A percentile compares a stretch with the other conserved stretches of the same genome.
These are phyloP conservation scores for Pelargonium myrrhifolium DNA, from an alignment of 441 rosid species.

Conservation along the genomic window DNA sequence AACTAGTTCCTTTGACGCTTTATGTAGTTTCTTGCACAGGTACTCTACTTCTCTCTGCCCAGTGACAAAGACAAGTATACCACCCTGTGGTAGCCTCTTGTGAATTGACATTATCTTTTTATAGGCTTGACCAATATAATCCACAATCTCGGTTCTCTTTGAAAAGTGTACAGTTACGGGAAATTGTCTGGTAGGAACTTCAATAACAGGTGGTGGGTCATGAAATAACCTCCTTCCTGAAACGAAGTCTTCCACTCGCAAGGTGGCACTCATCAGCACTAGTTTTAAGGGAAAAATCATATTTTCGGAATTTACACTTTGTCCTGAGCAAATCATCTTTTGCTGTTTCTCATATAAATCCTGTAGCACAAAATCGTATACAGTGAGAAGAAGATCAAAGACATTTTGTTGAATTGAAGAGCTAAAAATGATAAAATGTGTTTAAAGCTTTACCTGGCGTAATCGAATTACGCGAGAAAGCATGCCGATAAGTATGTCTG, in stretches of 20 bases:
- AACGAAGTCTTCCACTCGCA: conserved; percentile 71
- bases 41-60: conserved; percentile 91
- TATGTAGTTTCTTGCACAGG: conserved; percentile 58
- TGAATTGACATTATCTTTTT: conserved; percentile 84
- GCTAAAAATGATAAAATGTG: not conserved
- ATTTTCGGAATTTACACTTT: conserved; percentile 38
- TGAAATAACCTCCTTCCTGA: conserved; percentile 60
- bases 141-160: conserved; percentile 69
- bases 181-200: conserved; percentile 78
- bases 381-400: conserved; percentile 9
- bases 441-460: conserved; percentile 53
- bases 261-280: conserved; percentile 88
- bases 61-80: conserved; percentile 86
- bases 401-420: not conserved
- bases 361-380: conserved; percentile 28
- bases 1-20: conserved; percentile 47
- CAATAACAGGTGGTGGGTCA: conserved; percentile 56
- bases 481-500: conserved; percentile 95
- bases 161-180: conserved; percentile 73
- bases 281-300: conserved; percentile 64
- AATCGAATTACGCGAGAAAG: conserved; percentile 62
- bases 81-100: conserved; percentile 80
- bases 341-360: conserved; percentile 54
- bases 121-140: conserved; percentile 80
- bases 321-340: conserved; percentile 45